These are phyloP conservation scores for Fragilaria radians DNA, from an alignment of 108 stramenopile genomes.

Conservation along the genomic window DNA sequence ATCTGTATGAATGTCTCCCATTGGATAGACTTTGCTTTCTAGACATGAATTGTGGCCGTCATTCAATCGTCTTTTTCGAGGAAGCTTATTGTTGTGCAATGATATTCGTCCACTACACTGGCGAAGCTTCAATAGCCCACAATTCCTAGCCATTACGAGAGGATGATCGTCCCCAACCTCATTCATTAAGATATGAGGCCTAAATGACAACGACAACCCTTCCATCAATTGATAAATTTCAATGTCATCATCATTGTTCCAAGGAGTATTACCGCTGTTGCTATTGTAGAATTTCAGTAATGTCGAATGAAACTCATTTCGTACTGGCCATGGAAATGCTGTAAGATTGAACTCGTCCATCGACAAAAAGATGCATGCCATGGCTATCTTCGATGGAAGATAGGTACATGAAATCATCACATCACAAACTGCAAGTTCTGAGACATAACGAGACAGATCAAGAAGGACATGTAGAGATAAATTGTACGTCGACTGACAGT, in stretches of 20 bases:
- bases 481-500: constrained; percentile 17
- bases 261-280: background rate
- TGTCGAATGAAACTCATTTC: background rate
- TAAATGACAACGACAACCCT: constrained; percentile 23
- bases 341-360: constrained; percentile 47
- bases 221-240: constrained; percentile 19
- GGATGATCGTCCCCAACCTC: constrained; percentile 23
- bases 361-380: constrained; percentile 56
- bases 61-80: background rate
- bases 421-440: constrained; percentile 69
- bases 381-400: constrained; percentile 61
- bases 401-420: constrained; percentile 34
- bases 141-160: constrained; percentile 38
- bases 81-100: background rate
- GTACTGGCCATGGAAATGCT: background rate
- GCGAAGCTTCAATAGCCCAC: constrained; percentile 39
- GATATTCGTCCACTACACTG: too few relatives aligned
- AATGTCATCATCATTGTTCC: constrained; percentile 6
- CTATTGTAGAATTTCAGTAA: background rate
- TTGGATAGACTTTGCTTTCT: background rate
- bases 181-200: constrained; percentile 50
- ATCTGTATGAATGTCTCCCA: background rate
- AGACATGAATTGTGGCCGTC: background rate
- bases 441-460: constrained; percentile 60
- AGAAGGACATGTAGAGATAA: constrained; percentile 50